phyloP scores from a whole-genome alignment of 495 filamentous ascomycete genomes.

The Neurospora africana region DNA sequence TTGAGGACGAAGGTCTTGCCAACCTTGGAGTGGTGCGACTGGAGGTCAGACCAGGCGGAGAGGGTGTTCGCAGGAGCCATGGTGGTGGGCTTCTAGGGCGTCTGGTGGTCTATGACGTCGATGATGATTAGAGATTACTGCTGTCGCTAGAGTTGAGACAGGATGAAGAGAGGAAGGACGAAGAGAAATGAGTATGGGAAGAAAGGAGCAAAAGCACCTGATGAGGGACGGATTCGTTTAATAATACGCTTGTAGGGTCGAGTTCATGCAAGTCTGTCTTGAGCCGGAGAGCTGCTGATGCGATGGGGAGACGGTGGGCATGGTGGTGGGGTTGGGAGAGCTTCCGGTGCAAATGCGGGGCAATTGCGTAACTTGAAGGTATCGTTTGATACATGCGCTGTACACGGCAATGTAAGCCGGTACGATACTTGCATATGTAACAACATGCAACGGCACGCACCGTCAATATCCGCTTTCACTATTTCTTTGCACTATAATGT shows the following conservation, averaged over 20 bases:
- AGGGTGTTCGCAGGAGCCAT: constrained; percentile 70
- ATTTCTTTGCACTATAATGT: not conserved
- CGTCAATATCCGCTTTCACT: not conserved
- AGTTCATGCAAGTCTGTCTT: not conserved
- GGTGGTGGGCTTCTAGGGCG: constrained; percentile 2
- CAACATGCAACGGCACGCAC: not conserved
- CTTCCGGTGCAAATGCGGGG: not conserved
- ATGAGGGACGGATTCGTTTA: not conserved
- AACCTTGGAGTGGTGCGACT: constrained; percentile 73
- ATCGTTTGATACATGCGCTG: not conserved
- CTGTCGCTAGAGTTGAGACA: not conserved
- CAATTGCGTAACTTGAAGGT: not conserved
- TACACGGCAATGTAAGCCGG: not conserved
- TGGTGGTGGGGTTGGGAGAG: not conserved
- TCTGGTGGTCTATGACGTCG: not conserved
- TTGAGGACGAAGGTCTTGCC: constrained; percentile 86
- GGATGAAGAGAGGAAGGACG: not conserved
- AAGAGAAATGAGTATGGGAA: not conserved
- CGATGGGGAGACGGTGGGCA: not conserved
- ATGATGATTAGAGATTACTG: not conserved
- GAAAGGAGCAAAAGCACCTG: not conserved
- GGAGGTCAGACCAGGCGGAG: constrained; percentile 74
- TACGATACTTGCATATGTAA: not conserved
- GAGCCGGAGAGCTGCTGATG: not conserved
- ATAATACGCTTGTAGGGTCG: not conserved